Percentiles rank a stretch among this genome's conserved stretches.
These are phyloP conservation scores for Moesziomyces sp. DNA, from an alignment of 1,284 basidiomycete species.

Conservation along the genomic window DNA sequence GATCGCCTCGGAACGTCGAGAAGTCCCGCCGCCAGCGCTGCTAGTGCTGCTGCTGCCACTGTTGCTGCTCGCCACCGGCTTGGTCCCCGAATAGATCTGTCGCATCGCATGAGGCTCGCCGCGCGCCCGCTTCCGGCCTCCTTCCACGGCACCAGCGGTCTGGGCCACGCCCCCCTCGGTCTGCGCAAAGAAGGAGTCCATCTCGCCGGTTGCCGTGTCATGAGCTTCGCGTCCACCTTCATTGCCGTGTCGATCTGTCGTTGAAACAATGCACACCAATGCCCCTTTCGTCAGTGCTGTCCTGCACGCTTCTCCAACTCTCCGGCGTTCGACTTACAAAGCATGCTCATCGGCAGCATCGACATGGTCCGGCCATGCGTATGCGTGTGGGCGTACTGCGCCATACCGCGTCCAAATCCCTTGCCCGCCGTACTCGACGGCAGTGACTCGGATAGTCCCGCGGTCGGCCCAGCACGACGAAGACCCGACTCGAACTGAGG, in stretches of 20 bases:
- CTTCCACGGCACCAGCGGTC: no score
- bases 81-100: conserved; percentile 1
- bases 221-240: background rate
- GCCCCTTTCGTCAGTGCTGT: background rate
- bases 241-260: background rate
- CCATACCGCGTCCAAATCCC: background rate
- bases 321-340: background rate
- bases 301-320: background rate
- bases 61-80: conserved; percentile 1
- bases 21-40: background rate
- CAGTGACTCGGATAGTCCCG: background rate
- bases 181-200: background rate
- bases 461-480: background rate
- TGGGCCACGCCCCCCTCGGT: background rate
- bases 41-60: no score
- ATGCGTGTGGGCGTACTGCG: background rate
- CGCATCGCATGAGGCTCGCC: conserved; percentile 1
- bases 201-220: background rate
- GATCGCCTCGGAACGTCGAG: background rate
- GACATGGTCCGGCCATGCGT: background rate
- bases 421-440: background rate
- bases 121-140: conserved; percentile 1
- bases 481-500: background rate
- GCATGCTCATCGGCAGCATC: background rate
- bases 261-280: background rate